Base-by-base conservation (phyloP, 192 early-diverging fungal genomes). In the Coemansia sp. region DNA sequence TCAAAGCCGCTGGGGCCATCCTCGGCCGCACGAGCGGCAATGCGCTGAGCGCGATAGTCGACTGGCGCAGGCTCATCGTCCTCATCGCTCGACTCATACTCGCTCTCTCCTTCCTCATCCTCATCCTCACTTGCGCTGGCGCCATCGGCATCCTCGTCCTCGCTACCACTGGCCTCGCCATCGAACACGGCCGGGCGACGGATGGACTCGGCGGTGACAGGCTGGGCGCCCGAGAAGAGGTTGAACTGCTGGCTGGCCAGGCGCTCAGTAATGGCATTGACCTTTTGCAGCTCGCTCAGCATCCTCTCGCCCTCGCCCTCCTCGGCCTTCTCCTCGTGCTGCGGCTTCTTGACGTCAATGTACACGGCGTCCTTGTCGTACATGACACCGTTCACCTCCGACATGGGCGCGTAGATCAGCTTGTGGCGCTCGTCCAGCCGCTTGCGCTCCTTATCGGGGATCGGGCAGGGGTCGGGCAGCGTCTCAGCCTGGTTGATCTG, bases 281-380 rank as follows among this genome's bases (percentile, higher is more conserved):
- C 93, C 74, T 95, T 92, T 78, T 99, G 97, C 59, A 99, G 79
- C 68, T 93, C 89, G 71, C 91, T 89, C 24, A 99, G 95, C 89
- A 99, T 93, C 64, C 88, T 87, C 70, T 99, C 95, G 21, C 97
- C 97, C 68, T 87, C 79, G 37, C 84, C 88, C 36, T 68, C 88
- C 75, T 74, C 81, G 57, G 84, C 86, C 37, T 86, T 81, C 36
- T 85, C 85, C 61, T 86, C 77, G 24, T 86, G 77, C 29, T 84
- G 73, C 13, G 56, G 67, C 66, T 75, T 96, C 33, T 93, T 93
- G 21, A 99, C 91, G 62, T 97, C 94, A 71, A 99, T 97, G 72
- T 99, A 99, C 24, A 99, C 94, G 6, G 96, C 98, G 84, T 99
- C 98, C 81, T 95, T 97, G 79, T 99, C 98, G 83, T 98, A 98